Conservation (phyloP, 2,329 filamentous ascomycete species). For the Biscogniauxia sp. region DNA sequence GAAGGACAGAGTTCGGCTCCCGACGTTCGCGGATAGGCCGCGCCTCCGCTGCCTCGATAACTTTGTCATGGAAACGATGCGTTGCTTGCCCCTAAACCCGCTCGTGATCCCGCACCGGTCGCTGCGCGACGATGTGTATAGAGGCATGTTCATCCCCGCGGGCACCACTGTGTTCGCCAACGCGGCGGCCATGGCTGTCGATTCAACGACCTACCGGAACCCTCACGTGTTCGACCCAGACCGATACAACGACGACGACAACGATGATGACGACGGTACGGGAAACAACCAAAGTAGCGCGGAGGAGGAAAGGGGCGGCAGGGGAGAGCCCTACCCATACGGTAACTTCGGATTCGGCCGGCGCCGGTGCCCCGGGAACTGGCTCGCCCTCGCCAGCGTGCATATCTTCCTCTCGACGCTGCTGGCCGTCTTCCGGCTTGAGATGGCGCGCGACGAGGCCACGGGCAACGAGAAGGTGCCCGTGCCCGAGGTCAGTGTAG, state of each 20-base stretch:
- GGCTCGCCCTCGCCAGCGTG: conserved; percentile 45
- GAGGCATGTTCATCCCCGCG: conserved; percentile 30
- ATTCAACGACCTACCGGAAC: conserved; percentile 39
- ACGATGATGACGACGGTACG: not conserved
- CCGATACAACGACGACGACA: conserved; percentile 38
- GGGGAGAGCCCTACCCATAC: conserved; percentile 39
- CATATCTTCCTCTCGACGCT: conserved; percentile 41
- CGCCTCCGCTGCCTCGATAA: conserved; percentile 43
- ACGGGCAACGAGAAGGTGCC: conserved; percentile 27
- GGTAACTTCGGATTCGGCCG: conserved; percentile 54
- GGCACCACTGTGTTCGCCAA: conserved; percentile 46
- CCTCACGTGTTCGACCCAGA: conserved; percentile 46
- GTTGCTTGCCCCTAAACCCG: conserved; percentile 41
- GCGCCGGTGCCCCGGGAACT: conserved; percentile 48
- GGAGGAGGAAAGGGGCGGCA: not conserved
- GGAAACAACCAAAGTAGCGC: not conserved
- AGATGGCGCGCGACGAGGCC: conserved; percentile 29
- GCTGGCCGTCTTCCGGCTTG: conserved; percentile 38
- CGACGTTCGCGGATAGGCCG: conserved; percentile 43
- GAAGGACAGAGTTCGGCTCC: conserved; percentile 44
- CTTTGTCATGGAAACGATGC: conserved; percentile 46
- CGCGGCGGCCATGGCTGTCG: conserved; percentile 43
- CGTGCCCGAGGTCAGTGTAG: conserved; percentile 12
- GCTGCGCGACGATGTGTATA: conserved; percentile 53
- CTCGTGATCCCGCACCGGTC: conserved; percentile 54